phyloP scores from a whole-genome alignment of 2,329 filamentous ascomycete species.

The Diaporthe sp. region DNA sequence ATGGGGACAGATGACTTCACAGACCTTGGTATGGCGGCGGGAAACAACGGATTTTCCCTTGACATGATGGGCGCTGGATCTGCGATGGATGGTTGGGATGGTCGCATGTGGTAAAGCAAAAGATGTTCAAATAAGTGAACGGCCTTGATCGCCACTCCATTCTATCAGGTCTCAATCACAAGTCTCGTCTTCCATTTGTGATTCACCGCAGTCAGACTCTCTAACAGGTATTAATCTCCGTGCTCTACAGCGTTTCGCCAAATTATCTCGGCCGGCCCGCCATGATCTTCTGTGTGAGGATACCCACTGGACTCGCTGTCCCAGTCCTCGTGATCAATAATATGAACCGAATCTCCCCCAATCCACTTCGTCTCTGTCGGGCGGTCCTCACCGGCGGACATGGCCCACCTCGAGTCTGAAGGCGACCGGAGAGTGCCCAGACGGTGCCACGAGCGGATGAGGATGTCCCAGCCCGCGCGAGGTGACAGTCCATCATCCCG shows the following conservation, averaged over 20 bases:
- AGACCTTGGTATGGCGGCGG: neutral
- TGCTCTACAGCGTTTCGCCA: too few species aligned
- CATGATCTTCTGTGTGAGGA: too few species aligned
- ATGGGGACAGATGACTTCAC: neutral
- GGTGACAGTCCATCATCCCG: too few species aligned
- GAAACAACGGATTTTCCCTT: neutral
- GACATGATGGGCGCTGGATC: conserved; percentile 29
- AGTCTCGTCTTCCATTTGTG: too few species aligned
- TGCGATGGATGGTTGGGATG: conserved; percentile 30
- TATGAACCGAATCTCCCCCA: neutral
- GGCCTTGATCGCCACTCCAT: neutral
- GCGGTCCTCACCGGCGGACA: neutral
- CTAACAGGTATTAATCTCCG: too few species aligned
- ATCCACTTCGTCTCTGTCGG: neutral
- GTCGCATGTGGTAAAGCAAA: conserved; percentile 13
- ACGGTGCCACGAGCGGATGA: neutral
- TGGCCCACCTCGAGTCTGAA: neutral
- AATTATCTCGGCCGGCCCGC: too few species aligned
- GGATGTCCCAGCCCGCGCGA: neutral
- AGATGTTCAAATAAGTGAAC: neutral
- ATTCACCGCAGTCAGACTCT: too few species aligned
- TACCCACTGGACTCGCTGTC: neutral
- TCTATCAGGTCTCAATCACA: too few species aligned
- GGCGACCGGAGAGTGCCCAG: neutral
- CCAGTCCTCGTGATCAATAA: neutral